Base-by-base conservation (phyloP, 305 asterid species). In the Plantago lanceolata region DNA sequence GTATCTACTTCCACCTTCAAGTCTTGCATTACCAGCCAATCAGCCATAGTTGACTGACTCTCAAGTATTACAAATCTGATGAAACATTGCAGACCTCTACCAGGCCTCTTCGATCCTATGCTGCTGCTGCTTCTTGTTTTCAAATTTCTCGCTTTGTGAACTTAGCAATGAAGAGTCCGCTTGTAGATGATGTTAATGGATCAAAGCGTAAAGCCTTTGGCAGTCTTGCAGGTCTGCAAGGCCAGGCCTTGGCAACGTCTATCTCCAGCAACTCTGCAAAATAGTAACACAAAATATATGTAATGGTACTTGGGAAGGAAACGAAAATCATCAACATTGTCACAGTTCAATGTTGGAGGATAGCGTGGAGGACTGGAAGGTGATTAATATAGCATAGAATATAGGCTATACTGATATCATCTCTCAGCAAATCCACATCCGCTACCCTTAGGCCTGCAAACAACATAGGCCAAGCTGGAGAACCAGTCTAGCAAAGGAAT, bases 121-220 rank as follows among this genome's bases (percentile, higher is more conserved):
- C 15, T 29, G 2, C 15, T 5, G 7, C n/a, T 11, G 17, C 19
- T 57, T 61, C 76, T 66, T 24, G 44, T 43, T 58, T 58, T 70
- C 74, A 75, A 69, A 59, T 6, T 80, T 64, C 40, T 73, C 71
- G 33, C 75, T 88, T 91, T 64, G 82, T 83, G 85, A 92, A 85
- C 81, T 92, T 92, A 3, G 98, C 96, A 63, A 89, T 70, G 67
- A 92, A 92, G 53, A 89, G 89, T 33, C 96, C 96, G 72, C 96
- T 92, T 0, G 98, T 92, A 57, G 73, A 69, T 66, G 98, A 92
- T 53, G 83, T 77, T 66, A 67, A 66, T 8, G 96, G 96, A 78
- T 92, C 96, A 73, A 92, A 92, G 16, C 96, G 81, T 52, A 92
- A 64, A 1, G 96, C 81, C 78, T 77, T 81, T 15, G 79, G 82